phyloP scores from a whole-genome alignment of 768 basidiomycete species.

The Suillus brevipes region DNA sequence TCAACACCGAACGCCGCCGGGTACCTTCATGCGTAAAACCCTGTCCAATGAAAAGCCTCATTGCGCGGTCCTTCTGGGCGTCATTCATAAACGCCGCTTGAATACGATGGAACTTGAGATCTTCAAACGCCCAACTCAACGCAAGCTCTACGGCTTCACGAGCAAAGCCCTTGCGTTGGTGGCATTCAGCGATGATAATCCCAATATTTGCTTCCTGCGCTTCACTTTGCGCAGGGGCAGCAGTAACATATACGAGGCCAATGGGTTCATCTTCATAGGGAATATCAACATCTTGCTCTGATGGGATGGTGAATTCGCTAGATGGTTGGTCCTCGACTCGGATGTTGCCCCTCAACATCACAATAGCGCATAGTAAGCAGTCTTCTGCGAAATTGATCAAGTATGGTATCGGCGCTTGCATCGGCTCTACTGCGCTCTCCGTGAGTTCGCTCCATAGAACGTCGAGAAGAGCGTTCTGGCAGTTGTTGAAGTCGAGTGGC shows the following conservation, averaged over 20 bases:
- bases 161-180: conserved; percentile 46
- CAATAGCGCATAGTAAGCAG: conserved; percentile 29
- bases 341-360: conserved; percentile 10
- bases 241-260: conserved; percentile 32
- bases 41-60: conserved; percentile 47
- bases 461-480: background rate
- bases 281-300: background rate
- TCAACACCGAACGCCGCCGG: conserved; percentile 53
- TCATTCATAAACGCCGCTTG: conserved; percentile 46
- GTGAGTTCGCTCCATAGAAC: conserved; percentile 26
- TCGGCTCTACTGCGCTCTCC: conserved; percentile 27
- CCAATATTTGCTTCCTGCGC: conserved; percentile 57
- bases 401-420: conserved; percentile 24
- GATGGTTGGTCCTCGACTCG: fast-evolving
- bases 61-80: conserved; percentile 41
- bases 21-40: conserved; percentile 67
- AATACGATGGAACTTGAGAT: conserved; percentile 35
- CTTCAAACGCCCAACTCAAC: conserved; percentile 46
- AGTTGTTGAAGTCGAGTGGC: background rate
- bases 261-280: background rate
- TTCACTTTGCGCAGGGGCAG: conserved; percentile 17
- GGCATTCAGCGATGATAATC: conserved; percentile 42
- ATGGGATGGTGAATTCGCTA: background rate
- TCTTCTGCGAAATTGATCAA: conserved; percentile 29
- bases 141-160: conserved; percentile 46